These are phyloP conservation scores for Trichoderma aggressivum DNA, from an alignment of 2,329 filamentous ascomycete species.

Conservation along the genomic window DNA sequence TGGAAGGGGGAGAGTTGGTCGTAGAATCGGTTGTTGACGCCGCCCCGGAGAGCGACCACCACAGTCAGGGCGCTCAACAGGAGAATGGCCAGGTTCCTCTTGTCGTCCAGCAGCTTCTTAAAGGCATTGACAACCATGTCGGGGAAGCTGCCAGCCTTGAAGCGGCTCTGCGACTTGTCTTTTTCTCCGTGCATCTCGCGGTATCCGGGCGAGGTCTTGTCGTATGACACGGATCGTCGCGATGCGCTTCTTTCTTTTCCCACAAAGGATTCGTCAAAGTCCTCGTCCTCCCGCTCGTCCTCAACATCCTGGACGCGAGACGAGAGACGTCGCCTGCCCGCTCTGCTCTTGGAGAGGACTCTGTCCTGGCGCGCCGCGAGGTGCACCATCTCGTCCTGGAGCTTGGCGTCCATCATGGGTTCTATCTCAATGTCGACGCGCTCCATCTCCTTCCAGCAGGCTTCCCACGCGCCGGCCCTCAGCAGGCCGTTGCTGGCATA, in stretches of 20 bases:
- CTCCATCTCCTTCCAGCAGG: conserved; percentile 97
- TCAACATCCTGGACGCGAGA: conserved; percentile 31
- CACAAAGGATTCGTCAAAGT: conserved; percentile 12
- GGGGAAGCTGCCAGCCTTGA: conserved; percentile 44
- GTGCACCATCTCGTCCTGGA: conserved; percentile 60
- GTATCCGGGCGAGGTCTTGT: conserved; percentile 32
- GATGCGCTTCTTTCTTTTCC: conserved; percentile 15
- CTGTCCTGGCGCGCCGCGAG: conserved; percentile 47
- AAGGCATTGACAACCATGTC: conserved; percentile 54
- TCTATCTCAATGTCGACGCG: conserved; percentile 92
- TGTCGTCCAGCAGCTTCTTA: conserved; percentile 53
- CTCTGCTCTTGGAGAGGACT: conserved; percentile 25
- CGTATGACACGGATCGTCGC: conserved; percentile 18
- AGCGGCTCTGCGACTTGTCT: conserved; percentile 31
- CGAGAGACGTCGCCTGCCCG: neutral
- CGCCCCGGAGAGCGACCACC: conserved; percentile 43
- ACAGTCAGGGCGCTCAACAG: conserved; percentile 53
- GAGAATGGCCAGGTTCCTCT: conserved; percentile 57
- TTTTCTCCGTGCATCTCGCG: conserved; percentile 53
- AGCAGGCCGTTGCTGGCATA: conserved; percentile 95
- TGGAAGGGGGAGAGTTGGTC: conserved; percentile 26
- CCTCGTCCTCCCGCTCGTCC: conserved; percentile 14
- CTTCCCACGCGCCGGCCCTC: conserved; percentile 85
- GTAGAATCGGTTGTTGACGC: conserved; percentile 13
- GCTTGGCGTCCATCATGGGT: conserved; percentile 60